A percentile compares a stretch with the other conserved stretches of the same genome.
Conservation (phyloP, 129 eudicot species). For the Erigeron canadensis region DNA sequence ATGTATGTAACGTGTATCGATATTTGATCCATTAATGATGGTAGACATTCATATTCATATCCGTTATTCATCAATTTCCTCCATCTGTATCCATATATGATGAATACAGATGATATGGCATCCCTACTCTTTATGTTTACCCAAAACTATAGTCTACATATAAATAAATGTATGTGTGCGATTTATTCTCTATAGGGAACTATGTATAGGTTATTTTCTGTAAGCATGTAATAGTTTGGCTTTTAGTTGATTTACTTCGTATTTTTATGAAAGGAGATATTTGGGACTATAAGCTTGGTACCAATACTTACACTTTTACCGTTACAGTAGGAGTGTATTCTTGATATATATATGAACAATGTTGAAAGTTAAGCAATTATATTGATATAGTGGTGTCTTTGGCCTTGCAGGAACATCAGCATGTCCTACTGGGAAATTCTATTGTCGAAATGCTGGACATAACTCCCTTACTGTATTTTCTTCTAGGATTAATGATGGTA, state of each 20-base stretch:
- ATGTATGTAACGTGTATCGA: too few species aligned
- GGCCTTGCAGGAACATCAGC: slow-evolving; percentile 90
- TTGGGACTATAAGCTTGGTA: slow-evolving; percentile 8
- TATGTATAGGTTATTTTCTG: neutral
- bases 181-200: neutral
- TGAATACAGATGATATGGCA: too few species aligned
- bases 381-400: slow-evolving; percentile 10
- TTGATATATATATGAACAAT: slow-evolving; percentile 8
- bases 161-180: neutral
- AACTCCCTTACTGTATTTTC: slow-evolving; percentile 59
- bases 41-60: too few species aligned
- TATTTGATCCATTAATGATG: too few species aligned
- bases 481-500: slow-evolving; percentile 92
- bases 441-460: slow-evolving; percentile 88
- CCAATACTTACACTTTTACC: neutral
- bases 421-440: slow-evolving; percentile 80
- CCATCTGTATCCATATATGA: too few species aligned
- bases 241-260: neutral
- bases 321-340: slow-evolving; percentile 8
- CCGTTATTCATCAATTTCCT: too few species aligned
- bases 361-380: slow-evolving; percentile 2
- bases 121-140: neutral
- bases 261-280: neutral
- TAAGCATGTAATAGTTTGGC: neutral
- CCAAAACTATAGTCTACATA: neutral